Percentiles rank a stretch among this genome's conserved stretches.
phyloP scores from a whole-genome alignment of 2,329 filamentous ascomycete species.

The Penicillium verrucosum region DNA sequence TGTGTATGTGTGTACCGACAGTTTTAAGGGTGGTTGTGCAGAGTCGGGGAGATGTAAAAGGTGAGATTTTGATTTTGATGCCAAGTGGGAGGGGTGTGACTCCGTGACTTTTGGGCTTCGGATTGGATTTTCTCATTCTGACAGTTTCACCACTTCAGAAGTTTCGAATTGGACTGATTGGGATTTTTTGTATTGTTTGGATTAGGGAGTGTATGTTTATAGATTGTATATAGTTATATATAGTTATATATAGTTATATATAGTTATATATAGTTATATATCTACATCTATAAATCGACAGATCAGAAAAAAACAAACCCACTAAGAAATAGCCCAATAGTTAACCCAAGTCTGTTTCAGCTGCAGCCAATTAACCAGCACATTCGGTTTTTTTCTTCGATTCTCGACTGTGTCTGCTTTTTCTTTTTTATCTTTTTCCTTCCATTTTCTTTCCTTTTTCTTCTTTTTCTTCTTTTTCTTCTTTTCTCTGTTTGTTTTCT shows the following conservation, averaged over 20 bases:
- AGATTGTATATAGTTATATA: neutral
- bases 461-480: neutral
- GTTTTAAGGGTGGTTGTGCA: neutral
- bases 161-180: neutral
- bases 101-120: neutral
- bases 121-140: neutral
- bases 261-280: neutral
- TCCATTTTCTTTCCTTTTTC: neutral
- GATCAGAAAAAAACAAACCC: neutral
- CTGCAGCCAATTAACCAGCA: conserved; percentile 7
- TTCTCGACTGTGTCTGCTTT: neutral
- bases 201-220: too few relatives aligned
- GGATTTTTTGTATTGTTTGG: neutral
- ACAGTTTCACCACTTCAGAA: neutral
- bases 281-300: neutral
- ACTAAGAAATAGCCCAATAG: conserved; percentile 5
- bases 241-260: neutral
- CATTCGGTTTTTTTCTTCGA: conserved; percentile 14
- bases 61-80: neutral
- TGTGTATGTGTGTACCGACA: neutral
- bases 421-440: neutral
- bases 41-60: neutral
- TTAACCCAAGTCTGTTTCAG: conserved; percentile 9
- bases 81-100: neutral
- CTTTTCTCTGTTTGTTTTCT: neutral